Conservation (phyloP, 2,329 filamentous ascomycete species). For the Aspergillus neoniger region DNA sequence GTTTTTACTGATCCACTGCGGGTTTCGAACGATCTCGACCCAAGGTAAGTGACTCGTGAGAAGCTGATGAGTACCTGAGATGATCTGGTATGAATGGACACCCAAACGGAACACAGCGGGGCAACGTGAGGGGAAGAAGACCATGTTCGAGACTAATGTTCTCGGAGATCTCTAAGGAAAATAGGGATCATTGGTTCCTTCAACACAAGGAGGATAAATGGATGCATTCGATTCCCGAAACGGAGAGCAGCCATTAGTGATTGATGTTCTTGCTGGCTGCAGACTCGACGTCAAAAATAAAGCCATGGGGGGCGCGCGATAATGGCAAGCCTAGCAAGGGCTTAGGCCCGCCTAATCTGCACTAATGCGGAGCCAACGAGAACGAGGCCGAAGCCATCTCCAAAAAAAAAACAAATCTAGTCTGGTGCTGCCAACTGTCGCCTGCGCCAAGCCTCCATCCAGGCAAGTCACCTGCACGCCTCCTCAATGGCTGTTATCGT, state of each 20-base stretch:
- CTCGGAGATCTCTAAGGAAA: neutral
- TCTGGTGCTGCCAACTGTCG: constrained; percentile 8
- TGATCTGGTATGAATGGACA: neutral
- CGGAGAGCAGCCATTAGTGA: neutral
- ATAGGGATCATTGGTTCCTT: neutral
- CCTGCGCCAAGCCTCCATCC: constrained; percentile 8
- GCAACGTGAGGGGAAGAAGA: neutral
- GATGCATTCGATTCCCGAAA: constrained; percentile 1
- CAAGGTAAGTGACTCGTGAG: neutral
- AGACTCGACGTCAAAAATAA: constrained; percentile 7
- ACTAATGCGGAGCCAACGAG: constrained; percentile 12
- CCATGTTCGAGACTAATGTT: neutral
- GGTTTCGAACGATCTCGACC: constrained; percentile 3
- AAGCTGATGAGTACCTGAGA: neutral
- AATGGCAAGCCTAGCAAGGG: constrained; percentile 1
- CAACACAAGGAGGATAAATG: neutral
- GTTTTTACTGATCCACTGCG: constrained; percentile 5
- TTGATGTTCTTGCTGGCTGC: neutral
- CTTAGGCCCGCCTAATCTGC: constrained; percentile 4
- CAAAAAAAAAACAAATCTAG: no score
- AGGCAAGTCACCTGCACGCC: constrained; percentile 3
- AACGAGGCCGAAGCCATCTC: constrained; percentile 7
- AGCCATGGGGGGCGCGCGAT: constrained; percentile 1
- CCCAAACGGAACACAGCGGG: neutral
- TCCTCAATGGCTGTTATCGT: neutral